Evolutionary conservation across 2,329 filamentous ascomycete genomes (phyloP).

Genomic region (Pseudogymnoascus sp.): DNA sequence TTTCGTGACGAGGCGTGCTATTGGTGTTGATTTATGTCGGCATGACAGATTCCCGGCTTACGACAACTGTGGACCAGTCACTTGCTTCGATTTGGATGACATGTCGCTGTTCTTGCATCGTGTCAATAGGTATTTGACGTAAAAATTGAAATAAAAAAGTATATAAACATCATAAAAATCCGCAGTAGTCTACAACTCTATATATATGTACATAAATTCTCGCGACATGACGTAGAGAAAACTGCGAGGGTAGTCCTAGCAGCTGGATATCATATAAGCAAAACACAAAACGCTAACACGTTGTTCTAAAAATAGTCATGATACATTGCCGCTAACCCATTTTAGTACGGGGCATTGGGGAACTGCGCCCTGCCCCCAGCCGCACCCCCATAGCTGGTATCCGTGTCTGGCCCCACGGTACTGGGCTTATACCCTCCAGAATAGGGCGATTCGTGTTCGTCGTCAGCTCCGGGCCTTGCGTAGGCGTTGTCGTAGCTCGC

Average conservation of each 20-base stretch:
- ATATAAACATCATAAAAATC: background rate
- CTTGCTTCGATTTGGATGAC: background rate
- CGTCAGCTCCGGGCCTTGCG: background rate
- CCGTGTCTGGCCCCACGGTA: background rate
- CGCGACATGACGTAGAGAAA: background rate
- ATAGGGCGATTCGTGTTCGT: background rate
- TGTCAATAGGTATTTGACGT: constrained; percentile 83
- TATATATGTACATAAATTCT: constrained; percentile 6
- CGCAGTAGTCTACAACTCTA: background rate
- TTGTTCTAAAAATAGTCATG: background rate
- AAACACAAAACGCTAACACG: background rate
- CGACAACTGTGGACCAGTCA: background rate
- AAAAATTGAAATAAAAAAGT: constrained; percentile 13
- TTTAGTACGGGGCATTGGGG: background rate
- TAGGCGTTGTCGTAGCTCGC: background rate
- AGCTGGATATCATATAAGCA: background rate
- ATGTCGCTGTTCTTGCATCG: constrained; percentile 37
- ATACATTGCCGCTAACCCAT: background rate
- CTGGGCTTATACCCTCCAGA: background rate
- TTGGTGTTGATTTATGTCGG: background rate
- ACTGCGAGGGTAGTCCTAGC: background rate
- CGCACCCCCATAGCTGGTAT: background rate
- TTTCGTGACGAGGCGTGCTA: background rate
- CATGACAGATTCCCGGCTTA: background rate
- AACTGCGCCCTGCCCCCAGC: background rate